Conservation (phyloP, 2,329 filamentous ascomycete species). For the Scytalidium lignicola region DNA sequence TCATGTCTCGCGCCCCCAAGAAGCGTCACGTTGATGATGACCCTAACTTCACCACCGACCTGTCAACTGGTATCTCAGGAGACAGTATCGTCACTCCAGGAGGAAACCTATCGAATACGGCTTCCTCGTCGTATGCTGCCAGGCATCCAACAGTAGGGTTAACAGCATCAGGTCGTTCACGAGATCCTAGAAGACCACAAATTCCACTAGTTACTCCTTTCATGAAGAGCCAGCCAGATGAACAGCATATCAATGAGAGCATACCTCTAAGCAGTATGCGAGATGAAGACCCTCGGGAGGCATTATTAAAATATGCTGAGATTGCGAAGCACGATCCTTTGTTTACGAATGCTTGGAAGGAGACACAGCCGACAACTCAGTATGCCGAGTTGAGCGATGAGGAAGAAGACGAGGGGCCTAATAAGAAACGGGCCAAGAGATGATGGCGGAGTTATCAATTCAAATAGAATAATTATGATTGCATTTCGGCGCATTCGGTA, state of each 20-base stretch:
- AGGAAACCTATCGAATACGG: conserved; percentile 48
- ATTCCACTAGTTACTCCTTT: conserved; percentile 84
- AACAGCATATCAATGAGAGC: conserved; percentile 79
- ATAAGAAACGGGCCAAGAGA: conserved; percentile 56
- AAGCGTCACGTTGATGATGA: conserved; percentile 95
- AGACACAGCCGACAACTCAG: conserved; percentile 86
- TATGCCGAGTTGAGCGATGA: conserved; percentile 88
- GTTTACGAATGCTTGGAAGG: conserved; percentile 90
- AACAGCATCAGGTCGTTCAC: conserved; percentile 69
- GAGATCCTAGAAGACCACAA: conserved; percentile 80
- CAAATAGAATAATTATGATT: background rate
- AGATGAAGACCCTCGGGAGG: conserved; percentile 93
- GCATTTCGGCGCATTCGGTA: background rate
- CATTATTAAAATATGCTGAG: conserved; percentile 89
- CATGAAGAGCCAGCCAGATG: conserved; percentile 82
- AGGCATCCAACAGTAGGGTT: conserved; percentile 67
- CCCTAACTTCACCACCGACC: conserved; percentile 77
- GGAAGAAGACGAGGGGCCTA: conserved; percentile 62
- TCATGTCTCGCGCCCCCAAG: conserved; percentile 92
- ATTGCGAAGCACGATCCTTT: conserved; percentile 88
- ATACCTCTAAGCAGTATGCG: conserved; percentile 90
- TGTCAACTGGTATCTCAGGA: conserved; percentile 73
- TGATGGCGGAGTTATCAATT: conserved; percentile 1
- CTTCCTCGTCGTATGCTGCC: conserved; percentile 43
- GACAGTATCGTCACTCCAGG: conserved; percentile 74